Evolutionary conservation across 2,329 filamentous ascomycete genomes (phyloP).

Genomic region (Cladophialophora psammophila): DNA sequence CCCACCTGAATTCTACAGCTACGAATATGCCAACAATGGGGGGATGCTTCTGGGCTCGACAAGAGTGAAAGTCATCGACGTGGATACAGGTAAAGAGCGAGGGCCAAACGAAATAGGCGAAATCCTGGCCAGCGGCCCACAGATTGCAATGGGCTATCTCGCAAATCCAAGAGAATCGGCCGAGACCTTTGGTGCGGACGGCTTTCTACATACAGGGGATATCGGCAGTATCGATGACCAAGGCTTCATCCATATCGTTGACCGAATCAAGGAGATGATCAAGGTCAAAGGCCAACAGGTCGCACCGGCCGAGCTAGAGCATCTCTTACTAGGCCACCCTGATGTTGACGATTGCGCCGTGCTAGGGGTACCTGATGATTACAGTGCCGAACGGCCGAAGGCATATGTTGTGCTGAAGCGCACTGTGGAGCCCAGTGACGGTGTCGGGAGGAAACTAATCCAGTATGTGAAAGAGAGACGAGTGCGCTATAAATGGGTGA

Average conservation of each 20-base stretch:
- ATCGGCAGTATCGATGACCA: conserved; percentile 65
- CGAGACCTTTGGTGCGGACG: conserved; percentile 70
- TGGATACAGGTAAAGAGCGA: conserved; percentile 54
- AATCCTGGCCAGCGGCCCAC: conserved; percentile 77
- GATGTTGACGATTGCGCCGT: conserved; percentile 71
- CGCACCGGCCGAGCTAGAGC: conserved; percentile 67
- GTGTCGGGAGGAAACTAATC: too few relatives aligned
- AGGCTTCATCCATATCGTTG: conserved; percentile 57
- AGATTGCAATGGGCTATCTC: conserved; percentile 79
- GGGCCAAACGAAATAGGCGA: conserved; percentile 62
- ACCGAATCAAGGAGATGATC: conserved; percentile 61
- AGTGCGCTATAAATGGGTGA: too few relatives aligned
- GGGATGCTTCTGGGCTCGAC: conserved; percentile 62
- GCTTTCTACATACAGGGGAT: conserved; percentile 71
- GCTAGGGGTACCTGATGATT: conserved; percentile 71
- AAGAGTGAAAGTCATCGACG: conserved; percentile 64
- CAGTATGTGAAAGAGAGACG: too few relatives aligned
- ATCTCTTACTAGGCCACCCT: conserved; percentile 62
- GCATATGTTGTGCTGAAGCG: conserved; percentile 81
- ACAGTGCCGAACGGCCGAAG: conserved; percentile 66
- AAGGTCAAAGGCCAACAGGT: conserved; percentile 70
- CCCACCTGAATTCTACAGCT: conserved; percentile 63
- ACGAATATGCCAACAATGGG: conserved; percentile 61
- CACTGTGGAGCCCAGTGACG: too few relatives aligned
- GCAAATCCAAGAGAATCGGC: conserved; percentile 74